Evolutionary conservation across 164 flowering plant species (phyloP), one percentile per base, ranked within the genome.

Genomic region (Taxillus chinensis): DNA sequence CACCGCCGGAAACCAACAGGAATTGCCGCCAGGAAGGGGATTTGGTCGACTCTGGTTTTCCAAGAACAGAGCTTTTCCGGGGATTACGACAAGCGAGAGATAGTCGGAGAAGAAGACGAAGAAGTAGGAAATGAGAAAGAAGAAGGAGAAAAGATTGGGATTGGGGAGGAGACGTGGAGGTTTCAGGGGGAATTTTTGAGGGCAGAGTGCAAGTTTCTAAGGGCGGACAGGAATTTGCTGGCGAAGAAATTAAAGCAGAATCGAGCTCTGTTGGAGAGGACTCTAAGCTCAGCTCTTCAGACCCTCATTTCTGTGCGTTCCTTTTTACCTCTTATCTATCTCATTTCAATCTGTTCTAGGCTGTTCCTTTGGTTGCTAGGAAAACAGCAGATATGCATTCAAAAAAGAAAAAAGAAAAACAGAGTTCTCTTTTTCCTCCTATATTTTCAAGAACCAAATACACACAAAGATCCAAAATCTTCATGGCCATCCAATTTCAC

Each of bases 171-270:
- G 27, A 27, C 27, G 55, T 84, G 92, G 89, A 78, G 72, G 77
- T 81, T 89, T 66, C 92, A 89, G 61, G 84, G 86, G 8, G 98
- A 92, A 78, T 80, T 87, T 61, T 73, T 91, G 69, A 79, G 96
- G 63, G 98, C 96, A 3, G 96, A 89, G 64, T 91, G 98, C 63
- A 79, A 81, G 63, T 71, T 89, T 66, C 63, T 91, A 74, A 80
- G 98, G 71, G 77, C 79, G 84, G 95, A 92, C 64, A 84, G 85
- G 56, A 87, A 84, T 58, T 56, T 87, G 37, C 86, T 86, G 15
- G 59, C 78, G 69, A 83, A 79, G 82, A 89, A 89, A 66, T 7
- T 84, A 77, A 89, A 83, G 68, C 67, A 72, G 71, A 78, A 74
- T 66, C 73, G 78, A 64, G 72, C 64, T 51, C 71, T 73, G 59